Evolutionary conservation across 805 yeast genomes (phyloP).

Genomic region (Metschnikowia kunwiensis): DNA sequence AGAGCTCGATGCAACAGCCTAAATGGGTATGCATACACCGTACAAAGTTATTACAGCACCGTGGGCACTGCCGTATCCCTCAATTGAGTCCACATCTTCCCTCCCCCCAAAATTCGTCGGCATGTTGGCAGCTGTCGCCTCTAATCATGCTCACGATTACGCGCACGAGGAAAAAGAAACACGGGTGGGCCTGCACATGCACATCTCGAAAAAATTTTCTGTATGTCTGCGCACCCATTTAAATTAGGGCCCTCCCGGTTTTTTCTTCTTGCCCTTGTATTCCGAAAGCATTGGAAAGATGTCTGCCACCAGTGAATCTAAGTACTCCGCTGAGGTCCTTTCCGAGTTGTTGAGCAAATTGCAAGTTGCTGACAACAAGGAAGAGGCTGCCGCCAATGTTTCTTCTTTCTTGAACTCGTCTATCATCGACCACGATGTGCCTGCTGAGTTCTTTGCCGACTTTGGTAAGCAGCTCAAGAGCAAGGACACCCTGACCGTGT

Average conservation of each 20-base stretch:
- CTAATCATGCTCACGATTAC: constrained; percentile 16
- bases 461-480: constrained; percentile 71
- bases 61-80: no score
- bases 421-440: constrained; percentile 97
- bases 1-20: no score
- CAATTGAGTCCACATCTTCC: no score
- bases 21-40: no score
- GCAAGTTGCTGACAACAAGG: constrained; percentile 87
- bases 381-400: constrained; percentile 82
- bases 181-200: constrained; percentile 13
- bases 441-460: constrained; percentile 78
- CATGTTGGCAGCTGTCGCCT: constrained; percentile 9
- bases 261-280: constrained; percentile 13
- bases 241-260: constrained; percentile 11
- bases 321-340: constrained; percentile 74
- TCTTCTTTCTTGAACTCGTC: constrained; percentile 93
- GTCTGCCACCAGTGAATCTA: constrained; percentile 58
- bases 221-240: constrained; percentile 17
- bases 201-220: constrained; percentile 15
- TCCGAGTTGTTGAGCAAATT: constrained; percentile 91
- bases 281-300: constrained; percentile 31
- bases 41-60: no score
- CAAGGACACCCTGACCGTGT: constrained; percentile 62
- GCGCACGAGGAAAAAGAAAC: constrained; percentile 16
- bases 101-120: no score